Base-by-base conservation (phyloP, 352 stramenopile genomes). In the Hyaloperonospora brassicae region DNA sequence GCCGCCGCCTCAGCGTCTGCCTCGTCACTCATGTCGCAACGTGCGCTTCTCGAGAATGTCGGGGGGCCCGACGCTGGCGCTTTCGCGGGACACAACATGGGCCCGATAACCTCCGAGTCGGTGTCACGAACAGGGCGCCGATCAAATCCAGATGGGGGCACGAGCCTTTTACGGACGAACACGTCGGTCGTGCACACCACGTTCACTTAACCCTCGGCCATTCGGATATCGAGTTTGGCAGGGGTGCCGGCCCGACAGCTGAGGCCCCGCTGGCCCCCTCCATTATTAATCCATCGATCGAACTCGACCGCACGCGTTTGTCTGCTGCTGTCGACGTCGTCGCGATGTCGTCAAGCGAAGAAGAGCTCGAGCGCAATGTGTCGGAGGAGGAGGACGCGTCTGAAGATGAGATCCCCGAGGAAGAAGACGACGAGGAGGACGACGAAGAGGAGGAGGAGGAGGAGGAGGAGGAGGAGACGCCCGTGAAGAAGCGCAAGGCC, bases 271-370 rank as follows among this genome's bases (percentile, higher is more conserved):
- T 8, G 27, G 4, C 27, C 27, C 27, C 27, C 27, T 34, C 8
- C 27, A 34, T 34, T 17, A 17, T 17, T 17, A 17, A 17, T 34
- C 27, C 27, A 34, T 34, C 27, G 27, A 34, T 34, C 27, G 27
- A 34, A 34, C 27, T 34, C 8, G 27, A 34, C 27, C 27, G 27
- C 8, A 34, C 8, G 8, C 27, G 27, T 34, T 8, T 8, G 52
- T 41, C 25, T 40, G 43, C 24, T 22, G 31, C 44, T 56, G 52
- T 40, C 46, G 50, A 42, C 43, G 27, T 34, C 4, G 27, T 34
- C 40, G 89, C 38, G 40, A 93, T 94, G 84, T 94, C 82, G 70
- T 94, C 84, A 53, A 90, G 81, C 48, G 84, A 94, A 62, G 84
- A 94, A 57, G 81, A 90, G 46, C 59, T 87, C 57, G 76, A 89